These are phyloP conservation scores for Phialophora tarda DNA, from an alignment of 2,329 filamentous ascomycete genomes.

Conservation along the genomic window DNA sequence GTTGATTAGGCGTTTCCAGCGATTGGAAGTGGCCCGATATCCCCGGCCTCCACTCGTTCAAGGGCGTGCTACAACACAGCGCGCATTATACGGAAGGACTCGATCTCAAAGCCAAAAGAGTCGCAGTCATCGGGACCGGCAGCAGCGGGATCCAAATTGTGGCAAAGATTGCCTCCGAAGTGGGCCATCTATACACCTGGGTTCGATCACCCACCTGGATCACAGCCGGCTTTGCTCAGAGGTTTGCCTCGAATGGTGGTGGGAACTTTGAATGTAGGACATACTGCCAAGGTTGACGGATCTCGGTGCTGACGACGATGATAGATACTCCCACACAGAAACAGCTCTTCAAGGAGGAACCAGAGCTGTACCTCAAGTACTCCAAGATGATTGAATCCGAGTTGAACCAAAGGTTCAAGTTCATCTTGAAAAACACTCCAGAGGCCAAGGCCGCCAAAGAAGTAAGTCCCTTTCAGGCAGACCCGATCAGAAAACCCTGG, in stretches of 20 bases:
- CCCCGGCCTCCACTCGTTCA: constrained; percentile 58
- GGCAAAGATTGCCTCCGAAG: constrained; percentile 51
- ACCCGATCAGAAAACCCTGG: neutral
- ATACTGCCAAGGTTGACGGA: neutral
- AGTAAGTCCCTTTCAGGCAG: constrained; percentile 20
- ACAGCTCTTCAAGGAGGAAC: constrained; percentile 35
- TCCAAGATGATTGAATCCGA: constrained; percentile 42
- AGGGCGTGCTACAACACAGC: constrained; percentile 61
- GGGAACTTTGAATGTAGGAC: constrained; percentile 26
- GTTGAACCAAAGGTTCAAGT: constrained; percentile 37
- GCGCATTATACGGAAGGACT: constrained; percentile 61
- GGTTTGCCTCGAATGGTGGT: constrained; percentile 25
- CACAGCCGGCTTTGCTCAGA: constrained; percentile 31
- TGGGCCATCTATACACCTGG: constrained; percentile 39
- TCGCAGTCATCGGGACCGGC: constrained; percentile 62
- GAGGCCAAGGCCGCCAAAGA: constrained; percentile 8
- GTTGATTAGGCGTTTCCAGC: constrained; percentile 37
- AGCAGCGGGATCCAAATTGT: constrained; percentile 62
- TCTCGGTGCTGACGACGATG: constrained; percentile 5
- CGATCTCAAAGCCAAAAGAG: constrained; percentile 55
- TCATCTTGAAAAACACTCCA: constrained; percentile 11
- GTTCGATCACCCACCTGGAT: constrained; percentile 35
- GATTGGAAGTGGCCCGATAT: constrained; percentile 60
- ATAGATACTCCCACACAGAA: constrained; percentile 33
- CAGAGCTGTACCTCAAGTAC: constrained; percentile 39